A percentile compares a stretch with the other conserved stretches of the same genome.
phyloP scores from a whole-genome alignment of 768 basidiomycete species.

The Omphalotus guepiniiformis region DNA sequence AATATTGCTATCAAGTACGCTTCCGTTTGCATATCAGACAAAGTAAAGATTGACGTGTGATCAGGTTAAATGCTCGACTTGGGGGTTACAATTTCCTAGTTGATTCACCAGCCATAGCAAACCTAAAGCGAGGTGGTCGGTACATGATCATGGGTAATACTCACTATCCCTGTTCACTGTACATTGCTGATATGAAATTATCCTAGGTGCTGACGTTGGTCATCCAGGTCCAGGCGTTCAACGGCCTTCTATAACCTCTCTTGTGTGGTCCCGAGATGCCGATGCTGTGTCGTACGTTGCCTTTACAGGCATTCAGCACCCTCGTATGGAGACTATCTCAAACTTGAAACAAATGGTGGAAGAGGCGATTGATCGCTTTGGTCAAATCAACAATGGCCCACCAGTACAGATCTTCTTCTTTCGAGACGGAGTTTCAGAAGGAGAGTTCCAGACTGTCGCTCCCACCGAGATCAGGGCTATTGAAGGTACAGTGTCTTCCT shows the following conservation, averaged over 20 bases:
- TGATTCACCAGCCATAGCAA: slow-evolving; percentile 16
- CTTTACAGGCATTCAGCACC: slow-evolving; percentile 36
- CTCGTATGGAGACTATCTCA: slow-evolving; percentile 44
- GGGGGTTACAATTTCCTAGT: slow-evolving; percentile 45
- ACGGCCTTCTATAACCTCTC: slow-evolving; percentile 52
- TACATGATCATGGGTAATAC: slow-evolving; percentile 38
- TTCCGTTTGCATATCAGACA: not conserved
- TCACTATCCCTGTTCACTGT: slow-evolving; percentile 19
- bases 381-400: slow-evolving; percentile 5
- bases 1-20: slow-evolving; percentile 53
- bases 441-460: slow-evolving; percentile 33
- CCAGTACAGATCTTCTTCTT: slow-evolving; percentile 37
- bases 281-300: slow-evolving; percentile 43
- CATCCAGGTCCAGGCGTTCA: slow-evolving; percentile 56
- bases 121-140: slow-evolving; percentile 16
- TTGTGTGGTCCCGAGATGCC: slow-evolving; percentile 54
- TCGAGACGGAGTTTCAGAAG: slow-evolving; percentile 41
- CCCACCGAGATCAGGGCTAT: slow-evolving; percentile 43
- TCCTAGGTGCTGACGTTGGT: slow-evolving; percentile 53
- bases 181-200: slow-evolving; percentile 4
- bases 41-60: not conserved
- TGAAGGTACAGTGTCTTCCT: slow-evolving; percentile 30
- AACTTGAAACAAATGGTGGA: slow-evolving; percentile 37
- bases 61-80: slow-evolving; percentile 52
- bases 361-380: slow-evolving; percentile 21